Percentiles rank a stretch among this genome's conserved stretches.
phyloP scores from a whole-genome alignment of 2,329 filamentous ascomycete species.

The Epichloe elymi region DNA sequence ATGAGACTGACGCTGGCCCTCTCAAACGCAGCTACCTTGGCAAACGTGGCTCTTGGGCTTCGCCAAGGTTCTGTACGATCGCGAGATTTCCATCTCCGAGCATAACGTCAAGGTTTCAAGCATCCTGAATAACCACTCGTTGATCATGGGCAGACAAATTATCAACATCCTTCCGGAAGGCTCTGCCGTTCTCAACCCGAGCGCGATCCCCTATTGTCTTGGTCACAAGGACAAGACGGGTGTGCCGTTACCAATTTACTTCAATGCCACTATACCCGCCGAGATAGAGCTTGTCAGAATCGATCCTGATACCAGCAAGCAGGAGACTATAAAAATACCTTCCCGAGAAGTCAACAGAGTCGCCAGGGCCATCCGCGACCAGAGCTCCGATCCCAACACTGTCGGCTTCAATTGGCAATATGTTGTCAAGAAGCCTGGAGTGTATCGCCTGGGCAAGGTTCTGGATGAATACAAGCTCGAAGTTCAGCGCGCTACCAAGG shows the following conservation, averaged over 20 bases:
- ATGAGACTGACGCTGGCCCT: background rate
- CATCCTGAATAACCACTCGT: slow-evolving; percentile 80
- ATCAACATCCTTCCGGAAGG: slow-evolving; percentile 97
- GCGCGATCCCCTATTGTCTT: slow-evolving; percentile 69
- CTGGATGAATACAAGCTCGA: slow-evolving; percentile 90
- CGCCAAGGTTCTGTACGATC: slow-evolving; percentile 75
- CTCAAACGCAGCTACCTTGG: slow-evolving; percentile 47
- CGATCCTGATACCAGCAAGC: slow-evolving; percentile 67
- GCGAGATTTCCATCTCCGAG: slow-evolving; percentile 88
- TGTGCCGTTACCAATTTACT: slow-evolving; percentile 66
- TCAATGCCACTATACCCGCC: slow-evolving; percentile 86
- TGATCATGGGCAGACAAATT: slow-evolving; percentile 93
- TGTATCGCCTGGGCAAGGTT: slow-evolving; percentile 76
- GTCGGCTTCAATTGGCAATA: slow-evolving; percentile 57
- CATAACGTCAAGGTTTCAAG: slow-evolving; percentile 76
- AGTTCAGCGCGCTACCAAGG: slow-evolving; percentile 61
- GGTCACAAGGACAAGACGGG: slow-evolving; percentile 45
- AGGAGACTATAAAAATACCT: slow-evolving; percentile 67
- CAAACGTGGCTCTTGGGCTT: slow-evolving; percentile 59
- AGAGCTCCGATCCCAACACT: slow-evolving; percentile 48
- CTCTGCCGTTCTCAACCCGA: slow-evolving; percentile 78
- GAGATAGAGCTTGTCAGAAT: slow-evolving; percentile 79
- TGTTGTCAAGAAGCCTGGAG: slow-evolving; percentile 69
- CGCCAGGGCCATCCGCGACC: slow-evolving; percentile 52
- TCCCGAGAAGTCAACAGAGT: slow-evolving; percentile 63